These are phyloP conservation scores for Magnolia officinalis DNA, from an alignment of 164 flowering plant species.

Conservation along the genomic window DNA sequence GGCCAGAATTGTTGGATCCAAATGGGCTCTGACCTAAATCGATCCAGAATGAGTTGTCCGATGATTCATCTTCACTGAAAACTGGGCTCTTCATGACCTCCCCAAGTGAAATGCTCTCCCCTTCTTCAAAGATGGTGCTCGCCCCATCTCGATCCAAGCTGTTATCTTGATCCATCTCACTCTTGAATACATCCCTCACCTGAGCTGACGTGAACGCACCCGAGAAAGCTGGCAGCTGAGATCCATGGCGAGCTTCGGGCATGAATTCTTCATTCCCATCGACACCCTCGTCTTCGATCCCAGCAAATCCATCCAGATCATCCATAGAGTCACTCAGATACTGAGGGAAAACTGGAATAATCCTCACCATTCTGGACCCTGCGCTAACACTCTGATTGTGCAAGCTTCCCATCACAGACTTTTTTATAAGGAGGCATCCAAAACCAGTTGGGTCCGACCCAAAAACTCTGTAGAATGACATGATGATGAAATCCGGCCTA, in stretches of 20 bases:
- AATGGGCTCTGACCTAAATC: conserved; percentile 70
- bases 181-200: conserved; percentile 67
- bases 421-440: conserved; percentile 82
- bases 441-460: conserved; percentile 89
- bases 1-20: conserved; percentile 43
- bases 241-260: conserved; percentile 34
- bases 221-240: conserved; percentile 68
- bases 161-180: conserved; percentile 63
- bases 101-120: conserved; percentile 58
- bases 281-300: conserved; percentile 32
- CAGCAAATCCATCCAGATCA: conserved; percentile 41
- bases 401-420: conserved; percentile 62
- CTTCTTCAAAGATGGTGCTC: conserved; percentile 69
- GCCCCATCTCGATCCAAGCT: conserved; percentile 67
- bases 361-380: conserved; percentile 72
- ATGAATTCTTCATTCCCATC: conserved; percentile 30
- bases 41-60: conserved; percentile 63
- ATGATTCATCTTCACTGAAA: conserved; percentile 66
- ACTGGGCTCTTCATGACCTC: conserved; percentile 69
- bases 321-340: conserved; percentile 65
- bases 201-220: conserved; percentile 63
- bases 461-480: conserved; percentile 79
- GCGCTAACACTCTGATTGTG: conserved; percentile 50
- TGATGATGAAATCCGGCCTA: conserved; percentile 79
- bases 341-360: conserved; percentile 53